Evolutionary conservation across 768 basidiomycete species (phyloP).

Genomic region (Lepiota brunneoincarnata): DNA sequence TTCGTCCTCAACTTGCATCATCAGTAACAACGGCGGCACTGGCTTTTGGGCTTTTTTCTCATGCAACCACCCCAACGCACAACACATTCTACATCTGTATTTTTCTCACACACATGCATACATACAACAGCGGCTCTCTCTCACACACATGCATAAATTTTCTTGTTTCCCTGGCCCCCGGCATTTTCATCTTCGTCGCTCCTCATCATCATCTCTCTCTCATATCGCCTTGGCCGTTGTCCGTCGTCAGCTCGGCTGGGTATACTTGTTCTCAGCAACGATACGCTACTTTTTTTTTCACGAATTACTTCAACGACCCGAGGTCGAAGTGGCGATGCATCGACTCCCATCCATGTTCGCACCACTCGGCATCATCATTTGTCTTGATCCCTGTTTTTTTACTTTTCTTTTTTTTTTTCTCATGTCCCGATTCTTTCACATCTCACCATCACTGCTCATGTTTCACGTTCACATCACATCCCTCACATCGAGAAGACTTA

Average conservation of each 20-base stretch:
- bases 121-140: conserved; percentile 3
- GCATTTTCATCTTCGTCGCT: not conserved
- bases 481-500: not conserved
- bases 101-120: conserved; percentile 3
- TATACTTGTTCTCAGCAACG: not conserved
- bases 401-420: no score
- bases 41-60: conserved; percentile 2
- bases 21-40: not conserved
- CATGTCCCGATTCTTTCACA: not conserved
- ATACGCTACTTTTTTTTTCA: not conserved
- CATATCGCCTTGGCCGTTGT: not conserved
- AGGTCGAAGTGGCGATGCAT: not conserved
- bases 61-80: conserved; percentile 2
- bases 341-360: not conserved
- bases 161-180: not conserved
- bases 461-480: not conserved
- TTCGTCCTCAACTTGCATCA: not conserved
- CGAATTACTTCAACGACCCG: not conserved
- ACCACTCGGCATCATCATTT: not conserved
- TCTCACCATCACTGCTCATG: conserved; percentile 1
- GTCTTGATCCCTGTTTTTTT: not conserved
- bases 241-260: not conserved
- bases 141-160: conserved; percentile 5
- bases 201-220: not conserved
- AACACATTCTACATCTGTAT: conserved; percentile 5